These are phyloP conservation scores for Alisma plantagoaquatica DNA, from an alignment of 106 monocot species.

Conservation along the genomic window DNA sequence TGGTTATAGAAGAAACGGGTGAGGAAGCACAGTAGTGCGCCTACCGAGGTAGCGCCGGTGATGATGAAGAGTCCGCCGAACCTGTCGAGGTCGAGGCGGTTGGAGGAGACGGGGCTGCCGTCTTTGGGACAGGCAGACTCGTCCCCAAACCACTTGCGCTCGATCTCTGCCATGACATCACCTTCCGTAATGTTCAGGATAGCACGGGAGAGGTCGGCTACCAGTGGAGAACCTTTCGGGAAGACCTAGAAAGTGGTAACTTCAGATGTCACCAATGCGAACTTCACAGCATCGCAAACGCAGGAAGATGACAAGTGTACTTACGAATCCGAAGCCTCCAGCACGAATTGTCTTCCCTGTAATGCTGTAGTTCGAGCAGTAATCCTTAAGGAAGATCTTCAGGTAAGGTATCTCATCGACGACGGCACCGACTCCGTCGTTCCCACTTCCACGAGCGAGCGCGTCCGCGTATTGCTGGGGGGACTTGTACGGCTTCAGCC, in stretches of 20 bases:
- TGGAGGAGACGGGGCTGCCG: neutral
- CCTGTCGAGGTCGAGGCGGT: constrained; percentile 15
- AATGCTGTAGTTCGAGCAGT: constrained; percentile 27
- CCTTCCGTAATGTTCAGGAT: constrained; percentile 22
- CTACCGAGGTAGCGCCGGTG: constrained; percentile 8
- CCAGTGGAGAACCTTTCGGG: constrained; percentile 22
- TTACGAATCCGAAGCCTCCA: constrained; percentile 35
- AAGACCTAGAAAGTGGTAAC: constrained; percentile 16
- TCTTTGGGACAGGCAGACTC: constrained; percentile 2
- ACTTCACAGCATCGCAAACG: neutral
- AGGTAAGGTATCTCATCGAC: constrained; percentile 38
- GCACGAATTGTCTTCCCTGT: constrained; percentile 1
- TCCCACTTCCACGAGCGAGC: constrained; percentile 10
- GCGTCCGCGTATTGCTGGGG: constrained; percentile 19
- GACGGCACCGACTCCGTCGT: constrained; percentile 27
- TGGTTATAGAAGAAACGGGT: constrained; percentile 9
- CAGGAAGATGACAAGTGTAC: neutral
- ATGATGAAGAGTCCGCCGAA: constrained; percentile 33
- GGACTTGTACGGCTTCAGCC: constrained; percentile 8
- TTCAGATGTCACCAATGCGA: neutral
- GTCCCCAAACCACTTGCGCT: constrained; percentile 26
- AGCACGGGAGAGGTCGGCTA: constrained; percentile 16
- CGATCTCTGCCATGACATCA: constrained; percentile 19
- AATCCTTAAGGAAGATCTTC: constrained; percentile 22
- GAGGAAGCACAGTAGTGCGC: constrained; percentile 1